Evolutionary conservation across 805 yeast species (phyloP).

Genomic region (Starmerella vitae): DNA sequence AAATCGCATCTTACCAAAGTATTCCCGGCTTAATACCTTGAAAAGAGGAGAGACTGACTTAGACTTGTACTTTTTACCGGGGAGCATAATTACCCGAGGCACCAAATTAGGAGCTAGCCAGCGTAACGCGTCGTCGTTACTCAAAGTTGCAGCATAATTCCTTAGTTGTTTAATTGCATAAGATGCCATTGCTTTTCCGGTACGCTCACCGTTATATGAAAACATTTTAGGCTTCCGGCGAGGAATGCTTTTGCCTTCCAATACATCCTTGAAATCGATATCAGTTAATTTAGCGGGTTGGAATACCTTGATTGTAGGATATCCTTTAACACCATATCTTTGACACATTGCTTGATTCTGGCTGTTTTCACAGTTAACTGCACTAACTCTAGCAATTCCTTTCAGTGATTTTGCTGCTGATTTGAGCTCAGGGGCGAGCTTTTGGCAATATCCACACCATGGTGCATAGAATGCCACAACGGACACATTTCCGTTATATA

Average conservation of each 20-base stretch:
- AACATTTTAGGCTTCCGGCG: slow-evolving; percentile 21
- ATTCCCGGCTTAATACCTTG: slow-evolving; percentile 25
- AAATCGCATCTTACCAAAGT: slow-evolving; percentile 23
- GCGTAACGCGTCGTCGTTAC: slow-evolving; percentile 15
- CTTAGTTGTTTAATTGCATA: slow-evolving; percentile 23
- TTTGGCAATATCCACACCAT: slow-evolving; percentile 97
- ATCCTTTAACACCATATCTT: slow-evolving; percentile 53
- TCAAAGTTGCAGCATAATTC: slow-evolving; percentile 23
- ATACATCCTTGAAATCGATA: slow-evolving; percentile 21
- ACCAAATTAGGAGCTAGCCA: slow-evolving; percentile 21
- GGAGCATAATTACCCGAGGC: slow-evolving; percentile 24
- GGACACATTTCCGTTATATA: slow-evolving; percentile 60
- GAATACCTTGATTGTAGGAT: slow-evolving; percentile 71
- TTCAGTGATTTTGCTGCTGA: slow-evolving; percentile 50
- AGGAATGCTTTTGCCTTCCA: slow-evolving; percentile 19
- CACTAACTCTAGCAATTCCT: slow-evolving; percentile 42
- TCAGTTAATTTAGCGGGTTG: slow-evolving; percentile 58
- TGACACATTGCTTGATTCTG: slow-evolving; percentile 59
- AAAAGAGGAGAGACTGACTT: slow-evolving; percentile 23
- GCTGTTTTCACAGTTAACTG: slow-evolving; percentile 73
- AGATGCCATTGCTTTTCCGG: slow-evolving; percentile 21
- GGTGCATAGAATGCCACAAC: slow-evolving; percentile 90
- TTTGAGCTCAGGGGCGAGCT: slow-evolving; percentile 48
- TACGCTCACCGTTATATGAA: slow-evolving; percentile 26
- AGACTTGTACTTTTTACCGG: slow-evolving; percentile 21